These are phyloP conservation scores for Penicillium sp. DNA, from an alignment of 2,329 filamentous ascomycete species.

Conservation along the genomic window DNA sequence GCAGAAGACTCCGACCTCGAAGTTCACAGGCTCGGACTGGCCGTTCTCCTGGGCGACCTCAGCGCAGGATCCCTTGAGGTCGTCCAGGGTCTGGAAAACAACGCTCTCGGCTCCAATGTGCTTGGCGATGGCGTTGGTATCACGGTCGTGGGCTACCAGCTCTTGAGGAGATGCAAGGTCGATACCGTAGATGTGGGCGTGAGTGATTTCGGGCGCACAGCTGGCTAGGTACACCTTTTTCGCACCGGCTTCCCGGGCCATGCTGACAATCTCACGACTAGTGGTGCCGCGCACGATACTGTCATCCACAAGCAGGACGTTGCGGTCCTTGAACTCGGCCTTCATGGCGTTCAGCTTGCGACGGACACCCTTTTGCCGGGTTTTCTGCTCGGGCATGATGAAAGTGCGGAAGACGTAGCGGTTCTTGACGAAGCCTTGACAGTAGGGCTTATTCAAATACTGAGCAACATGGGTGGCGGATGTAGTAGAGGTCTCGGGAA, in stretches of 20 bases:
- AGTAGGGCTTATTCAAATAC: slow-evolving; percentile 69
- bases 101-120: slow-evolving; percentile 71
- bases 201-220: slow-evolving; percentile 75
- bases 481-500: slow-evolving; percentile 78
- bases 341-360: slow-evolving; percentile 85
- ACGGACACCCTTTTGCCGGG: slow-evolving; percentile 78
- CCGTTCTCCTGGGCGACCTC: slow-evolving; percentile 58
- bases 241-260: slow-evolving; percentile 80
- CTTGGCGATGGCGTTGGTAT: slow-evolving; percentile 57
- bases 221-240: slow-evolving; percentile 77
- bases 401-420: slow-evolving; percentile 84
- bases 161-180: slow-evolving; percentile 68
- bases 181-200: slow-evolving; percentile 83
- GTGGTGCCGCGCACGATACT: slow-evolving; percentile 85
- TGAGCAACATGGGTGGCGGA: slow-evolving; percentile 73
- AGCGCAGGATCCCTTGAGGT: slow-evolving; percentile 73
- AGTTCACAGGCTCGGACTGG: slow-evolving; percentile 56
- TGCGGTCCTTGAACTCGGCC: slow-evolving; percentile 74
- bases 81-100: slow-evolving; percentile 70
- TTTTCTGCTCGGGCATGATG: slow-evolving; percentile 77
- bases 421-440: slow-evolving; percentile 83
- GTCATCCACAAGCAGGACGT: slow-evolving; percentile 82
- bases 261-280: slow-evolving; percentile 69
- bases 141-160: slow-evolving; percentile 65
- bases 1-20: slow-evolving; percentile 89